phyloP scores from a whole-genome alignment of 225 moss, liverwort and hornwort species.

The Thuidium tamariscinum region DNA sequence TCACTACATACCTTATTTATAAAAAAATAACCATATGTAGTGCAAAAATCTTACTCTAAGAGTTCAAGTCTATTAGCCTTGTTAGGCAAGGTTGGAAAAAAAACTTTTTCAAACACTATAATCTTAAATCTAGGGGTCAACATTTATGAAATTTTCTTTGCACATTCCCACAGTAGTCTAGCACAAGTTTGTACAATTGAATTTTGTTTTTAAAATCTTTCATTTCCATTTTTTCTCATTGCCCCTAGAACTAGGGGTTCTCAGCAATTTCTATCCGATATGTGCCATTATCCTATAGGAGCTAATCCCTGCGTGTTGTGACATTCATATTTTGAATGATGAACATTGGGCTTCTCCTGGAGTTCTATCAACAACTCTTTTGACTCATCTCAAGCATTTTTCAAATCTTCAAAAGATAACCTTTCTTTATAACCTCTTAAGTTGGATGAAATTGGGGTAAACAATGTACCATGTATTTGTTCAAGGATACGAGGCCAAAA shows the following conservation, averaged over 20 bases:
- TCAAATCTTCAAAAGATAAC: neutral
- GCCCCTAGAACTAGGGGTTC: rapidly evolving
- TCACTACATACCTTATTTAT: too few species aligned
- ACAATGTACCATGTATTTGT: neutral
- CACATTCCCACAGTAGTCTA: neutral
- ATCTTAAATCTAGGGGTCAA: neutral
- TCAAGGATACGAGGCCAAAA: too few species aligned
- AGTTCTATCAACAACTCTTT: rapidly evolving
- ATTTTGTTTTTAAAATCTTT: too few species aligned
- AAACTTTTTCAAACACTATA: neutral
- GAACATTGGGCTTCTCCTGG: rapidly evolving
- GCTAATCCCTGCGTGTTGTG: rapidly evolving
- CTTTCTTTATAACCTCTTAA: neutral
- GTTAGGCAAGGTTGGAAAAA: rapidly evolving
- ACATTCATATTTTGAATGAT: neutral
- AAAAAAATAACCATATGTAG: neutral
- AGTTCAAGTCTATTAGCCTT: neutral
- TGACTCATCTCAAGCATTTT: neutral
- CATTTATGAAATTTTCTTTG: neutral
- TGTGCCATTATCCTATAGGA: too few species aligned
- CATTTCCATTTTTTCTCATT: too few species aligned
- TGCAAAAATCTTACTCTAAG: neutral
- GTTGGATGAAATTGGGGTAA: too few species aligned
- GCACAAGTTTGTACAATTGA: neutral
- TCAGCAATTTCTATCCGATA: rapidly evolving